Base-by-base conservation (phyloP, 2,329 filamentous ascomycete genomes). In the Trichophyton rubrum region DNA sequence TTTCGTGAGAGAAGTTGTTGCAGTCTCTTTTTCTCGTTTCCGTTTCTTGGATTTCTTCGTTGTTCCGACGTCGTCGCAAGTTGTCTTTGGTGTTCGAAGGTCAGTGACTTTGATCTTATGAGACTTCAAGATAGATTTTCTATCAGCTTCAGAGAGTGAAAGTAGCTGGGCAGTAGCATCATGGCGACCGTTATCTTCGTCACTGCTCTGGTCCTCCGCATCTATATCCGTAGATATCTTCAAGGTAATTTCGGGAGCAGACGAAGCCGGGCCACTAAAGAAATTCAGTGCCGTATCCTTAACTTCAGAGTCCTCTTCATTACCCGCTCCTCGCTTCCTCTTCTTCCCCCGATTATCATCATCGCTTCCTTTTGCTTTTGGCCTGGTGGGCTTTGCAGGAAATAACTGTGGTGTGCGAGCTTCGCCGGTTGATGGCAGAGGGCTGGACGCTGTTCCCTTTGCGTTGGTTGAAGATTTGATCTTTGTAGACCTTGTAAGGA, bases 41-140 rank as follows among this genome's bases (percentile, higher is more conserved):
- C 79, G 79, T 68, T 84, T 84, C 60, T 78, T 78, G 69, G 81
- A 82, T 66, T 82, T 84, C 66, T 72, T 73, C 65, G 72, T 71
- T 45, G 73, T 70, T 75, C 51, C 74, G 51, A 73, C 74, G 45
- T 76, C 67, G 11, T 59, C 51, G 43, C 57, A n/a, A 8, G n/a
- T 47, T 13, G 15, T 17, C 3, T 51, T 35, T 11, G 58, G n/a
- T 11, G 61, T 60, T 24, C 82, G 83, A n/a, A 96, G 76, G 56
- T 95, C 77, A 0, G 88, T 89, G 43, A 95, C 82, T 72, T 96
- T 96, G 65, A 96, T 79, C 64, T 90, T 88, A 73, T 96, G 90
- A 61, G 85, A 86, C 63, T 85, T 85, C 63, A 96, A 75, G 9
- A 92, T 78, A 62, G 85, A 83, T 67, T 86, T 85, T 67, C 88